Percentiles rank a stretch among this genome's conserved stretches.
Conservation (phyloP, 140 eudicot species). For the Flaveria floridana region DNA sequence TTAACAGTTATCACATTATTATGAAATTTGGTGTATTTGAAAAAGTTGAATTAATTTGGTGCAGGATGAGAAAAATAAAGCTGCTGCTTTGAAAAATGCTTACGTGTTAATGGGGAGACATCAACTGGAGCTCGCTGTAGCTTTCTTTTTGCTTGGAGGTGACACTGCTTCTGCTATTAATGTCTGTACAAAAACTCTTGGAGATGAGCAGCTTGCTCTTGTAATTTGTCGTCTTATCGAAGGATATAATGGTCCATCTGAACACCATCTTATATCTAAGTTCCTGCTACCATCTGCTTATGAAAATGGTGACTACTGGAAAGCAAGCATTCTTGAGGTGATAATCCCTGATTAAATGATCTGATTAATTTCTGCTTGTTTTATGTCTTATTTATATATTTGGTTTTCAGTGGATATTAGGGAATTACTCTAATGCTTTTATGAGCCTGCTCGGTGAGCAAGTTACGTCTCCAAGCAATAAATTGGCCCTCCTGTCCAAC, state of each 20-base stretch:
- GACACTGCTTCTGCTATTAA: slow-evolving; percentile 80
- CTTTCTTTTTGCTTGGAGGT: slow-evolving; percentile 97
- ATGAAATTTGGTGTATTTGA: not conserved
- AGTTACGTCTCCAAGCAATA: slow-evolving; percentile 40
- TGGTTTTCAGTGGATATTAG: slow-evolving; percentile 73
- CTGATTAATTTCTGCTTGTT: not conserved
- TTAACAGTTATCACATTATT: not conserved
- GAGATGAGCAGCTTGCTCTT: slow-evolving; percentile 97
- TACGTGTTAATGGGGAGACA: slow-evolving; percentile 93
- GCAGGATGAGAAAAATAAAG: slow-evolving; percentile 93
- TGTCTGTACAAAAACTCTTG: slow-evolving; percentile 85
- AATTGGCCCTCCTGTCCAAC: slow-evolving; percentile 39
- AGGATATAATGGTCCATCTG: slow-evolving; percentile 77
- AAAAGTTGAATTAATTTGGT: slow-evolving; percentile 21
- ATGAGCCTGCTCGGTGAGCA: slow-evolving; percentile 56
- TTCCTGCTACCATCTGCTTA: slow-evolving; percentile 69
- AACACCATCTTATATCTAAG: slow-evolving; percentile 61
- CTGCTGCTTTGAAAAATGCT: slow-evolving; percentile 97
- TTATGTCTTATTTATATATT: slow-evolving; percentile 16
- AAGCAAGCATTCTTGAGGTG: slow-evolving; percentile 83
- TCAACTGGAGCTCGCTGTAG: slow-evolving; percentile 91
- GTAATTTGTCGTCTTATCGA: slow-evolving; percentile 92
- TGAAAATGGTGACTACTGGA: slow-evolving; percentile 77
- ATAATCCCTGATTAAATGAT: not conserved
- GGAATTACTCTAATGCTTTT: slow-evolving; percentile 70